Evolutionary conservation across 495 filamentous ascomycete genomes (phyloP).

Genomic region (Cudoniella acicularis): DNA sequence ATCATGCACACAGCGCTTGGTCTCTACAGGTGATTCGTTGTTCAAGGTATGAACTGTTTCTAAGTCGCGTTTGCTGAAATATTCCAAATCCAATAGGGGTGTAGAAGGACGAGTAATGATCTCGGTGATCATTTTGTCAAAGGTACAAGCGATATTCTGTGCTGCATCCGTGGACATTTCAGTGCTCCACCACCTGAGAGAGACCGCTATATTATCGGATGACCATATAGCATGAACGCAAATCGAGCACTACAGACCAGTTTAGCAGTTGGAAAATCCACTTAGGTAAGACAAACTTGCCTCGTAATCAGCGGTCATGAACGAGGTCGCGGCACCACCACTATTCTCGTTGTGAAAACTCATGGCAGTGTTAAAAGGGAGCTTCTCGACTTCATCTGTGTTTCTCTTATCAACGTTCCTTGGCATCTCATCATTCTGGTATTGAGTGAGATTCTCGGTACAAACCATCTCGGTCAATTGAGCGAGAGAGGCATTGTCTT

Average conservation of each 20-base stretch:
- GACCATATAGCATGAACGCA: conserved; percentile 50
- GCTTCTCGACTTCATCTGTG: no score
- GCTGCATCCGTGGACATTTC: conserved; percentile 34
- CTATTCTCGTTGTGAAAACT: background rate
- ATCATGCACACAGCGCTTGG: background rate
- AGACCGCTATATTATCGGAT: conserved; percentile 41
- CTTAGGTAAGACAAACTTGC: background rate
- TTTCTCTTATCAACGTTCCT: no score
- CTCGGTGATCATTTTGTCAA: conserved; percentile 39
- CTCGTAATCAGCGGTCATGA: background rate
- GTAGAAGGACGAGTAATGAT: conserved; percentile 34
- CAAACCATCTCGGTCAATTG: no score
- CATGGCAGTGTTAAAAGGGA: no score
- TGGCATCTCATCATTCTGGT: no score
- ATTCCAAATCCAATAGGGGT: background rate
- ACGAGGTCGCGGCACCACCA: background rate
- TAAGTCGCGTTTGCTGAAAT: background rate
- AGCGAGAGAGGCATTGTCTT: conserved; percentile 31
- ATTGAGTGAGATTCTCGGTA: no score
- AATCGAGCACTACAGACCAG: conserved; percentile 53
- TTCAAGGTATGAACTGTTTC: background rate
- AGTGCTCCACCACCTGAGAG: conserved; percentile 56
- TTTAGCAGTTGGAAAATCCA: conserved; percentile 24
- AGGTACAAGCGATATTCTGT: conserved; percentile 44
- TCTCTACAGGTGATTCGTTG: background rate